Conservation (phyloP, 2,329 filamentous ascomycete genomes). For the Aspergillus clavatus region DNA sequence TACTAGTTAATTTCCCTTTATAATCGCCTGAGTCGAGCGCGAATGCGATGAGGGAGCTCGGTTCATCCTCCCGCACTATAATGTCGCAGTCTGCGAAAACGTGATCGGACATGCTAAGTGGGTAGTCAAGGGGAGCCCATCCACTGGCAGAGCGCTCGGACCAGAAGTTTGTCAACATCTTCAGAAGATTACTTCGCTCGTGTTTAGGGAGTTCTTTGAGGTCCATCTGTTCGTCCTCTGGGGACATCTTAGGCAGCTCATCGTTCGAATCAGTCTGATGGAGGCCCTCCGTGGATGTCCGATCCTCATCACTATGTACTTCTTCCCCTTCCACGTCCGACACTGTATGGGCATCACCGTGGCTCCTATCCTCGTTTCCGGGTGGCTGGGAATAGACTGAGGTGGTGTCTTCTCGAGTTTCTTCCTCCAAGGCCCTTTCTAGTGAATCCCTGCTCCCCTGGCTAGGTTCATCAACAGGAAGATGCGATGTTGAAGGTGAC, state of each 20-base stretch:
- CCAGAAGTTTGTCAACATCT: slow-evolving; percentile 96
- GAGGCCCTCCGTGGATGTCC: slow-evolving; percentile 64
- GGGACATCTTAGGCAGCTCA: slow-evolving; percentile 46
- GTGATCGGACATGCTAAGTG: slow-evolving; percentile 80
- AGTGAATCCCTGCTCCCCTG: slow-evolving; percentile 25
- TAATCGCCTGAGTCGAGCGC: slow-evolving; percentile 87
- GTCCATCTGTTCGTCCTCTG: slow-evolving; percentile 53
- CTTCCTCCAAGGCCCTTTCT: slow-evolving; percentile 19
- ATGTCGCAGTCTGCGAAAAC: slow-evolving; percentile 97
- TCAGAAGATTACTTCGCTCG: slow-evolving; percentile 88
- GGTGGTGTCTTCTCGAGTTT: slow-evolving; percentile 31
- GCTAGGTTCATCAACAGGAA: slow-evolving; percentile 31
- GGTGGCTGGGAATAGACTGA: slow-evolving; percentile 33
- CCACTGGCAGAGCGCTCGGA: slow-evolving; percentile 94
- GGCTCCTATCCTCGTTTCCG: slow-evolving; percentile 41
- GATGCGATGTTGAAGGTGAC: slow-evolving; percentile 22
- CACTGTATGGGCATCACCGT: slow-evolving; percentile 48
- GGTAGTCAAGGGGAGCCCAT: slow-evolving; percentile 89
- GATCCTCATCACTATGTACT: slow-evolving; percentile 66
- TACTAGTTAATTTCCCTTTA: slow-evolving; percentile 64
- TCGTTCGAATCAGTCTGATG: slow-evolving; percentile 54
- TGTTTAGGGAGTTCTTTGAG: slow-evolving; percentile 79
- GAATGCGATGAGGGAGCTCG: slow-evolving; percentile 91
- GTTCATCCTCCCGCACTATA: slow-evolving; percentile 94
- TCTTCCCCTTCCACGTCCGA: slow-evolving; percentile 67